A percentile compares a stretch with the other conserved stretches of the same genome.
Conservation (phyloP, 345 rosid genomes). For the Linum tenue region DNA sequence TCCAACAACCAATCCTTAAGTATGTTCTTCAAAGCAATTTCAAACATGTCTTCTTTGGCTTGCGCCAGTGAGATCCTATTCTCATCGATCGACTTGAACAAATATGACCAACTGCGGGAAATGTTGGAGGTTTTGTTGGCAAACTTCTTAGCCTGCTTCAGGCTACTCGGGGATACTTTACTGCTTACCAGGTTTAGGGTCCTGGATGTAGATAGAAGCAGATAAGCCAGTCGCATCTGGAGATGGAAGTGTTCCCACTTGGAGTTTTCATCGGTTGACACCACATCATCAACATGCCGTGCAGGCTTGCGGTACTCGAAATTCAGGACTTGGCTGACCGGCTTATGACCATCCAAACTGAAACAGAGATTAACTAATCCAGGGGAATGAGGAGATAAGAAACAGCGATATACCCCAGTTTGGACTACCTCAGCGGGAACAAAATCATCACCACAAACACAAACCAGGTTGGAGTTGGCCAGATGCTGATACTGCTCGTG, state of each 20-base stretch:
- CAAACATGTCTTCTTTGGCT: slow-evolving; percentile 60
- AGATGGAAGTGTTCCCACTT: slow-evolving; percentile 62
- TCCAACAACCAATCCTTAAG: slow-evolving; percentile 85
- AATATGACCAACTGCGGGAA: slow-evolving; percentile 56
- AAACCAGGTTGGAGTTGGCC: slow-evolving; percentile 48
- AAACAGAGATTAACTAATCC: slow-evolving; percentile 58
- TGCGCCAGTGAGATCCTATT: slow-evolving; percentile 35
- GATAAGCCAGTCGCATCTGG: slow-evolving; percentile 67
- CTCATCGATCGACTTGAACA: slow-evolving; percentile 51
- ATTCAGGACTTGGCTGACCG: slow-evolving; percentile 64
- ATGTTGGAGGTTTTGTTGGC: slow-evolving; percentile 38
- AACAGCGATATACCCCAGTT: slow-evolving; percentile 79
- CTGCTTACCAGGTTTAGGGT: slow-evolving; percentile 44
- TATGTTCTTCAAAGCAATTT: slow-evolving; percentile 61
- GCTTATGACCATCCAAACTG: slow-evolving; percentile 69
- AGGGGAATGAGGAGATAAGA: slow-evolving; percentile 53
- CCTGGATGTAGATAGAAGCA: slow-evolving; percentile 65
- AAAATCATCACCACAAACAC: slow-evolving; percentile 61
- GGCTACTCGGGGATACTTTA: slow-evolving; percentile 36
- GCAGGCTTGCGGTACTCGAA: slow-evolving; percentile 59
- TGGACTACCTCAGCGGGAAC: slow-evolving; percentile 57
- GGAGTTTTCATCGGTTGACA: slow-evolving; percentile 35
- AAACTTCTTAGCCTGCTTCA: slow-evolving; percentile 63
- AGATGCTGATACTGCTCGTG: slow-evolving; percentile 44
- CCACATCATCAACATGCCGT: slow-evolving; percentile 19